phyloP scores from a whole-genome alignment of 2,329 filamentous ascomycete species.

The Fusarium staphyleae region DNA sequence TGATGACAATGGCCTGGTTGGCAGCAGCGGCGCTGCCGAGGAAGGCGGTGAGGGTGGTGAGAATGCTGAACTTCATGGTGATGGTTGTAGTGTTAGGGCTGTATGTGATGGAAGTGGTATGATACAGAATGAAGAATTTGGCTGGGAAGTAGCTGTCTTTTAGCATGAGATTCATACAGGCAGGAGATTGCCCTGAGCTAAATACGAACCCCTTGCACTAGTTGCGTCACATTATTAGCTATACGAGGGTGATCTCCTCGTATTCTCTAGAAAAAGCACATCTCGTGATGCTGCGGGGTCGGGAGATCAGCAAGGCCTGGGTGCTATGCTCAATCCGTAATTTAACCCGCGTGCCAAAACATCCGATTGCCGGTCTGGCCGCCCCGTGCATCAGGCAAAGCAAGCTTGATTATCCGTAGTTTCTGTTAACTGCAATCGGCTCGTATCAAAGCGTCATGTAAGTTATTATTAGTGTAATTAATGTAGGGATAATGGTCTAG shows the following conservation, averaged over 20 bases:
- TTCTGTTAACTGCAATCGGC: no score
- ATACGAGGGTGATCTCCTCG: slow-evolving; percentile 11
- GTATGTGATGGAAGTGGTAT: slow-evolving; percentile 2
- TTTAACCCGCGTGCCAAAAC: no score
- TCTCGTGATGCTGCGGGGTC: neutral
- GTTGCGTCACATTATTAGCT: slow-evolving; percentile 11
- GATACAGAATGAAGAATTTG: neutral
- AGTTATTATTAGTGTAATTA: no score
- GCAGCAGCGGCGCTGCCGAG: slow-evolving; percentile 44
- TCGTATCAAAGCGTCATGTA: no score
- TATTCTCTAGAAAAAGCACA: slow-evolving; percentile 6
- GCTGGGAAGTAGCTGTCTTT: slow-evolving; percentile 10
- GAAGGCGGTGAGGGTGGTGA: slow-evolving; percentile 43
- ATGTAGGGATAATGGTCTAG: no score
- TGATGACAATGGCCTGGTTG: slow-evolving; percentile 48
- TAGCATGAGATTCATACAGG: slow-evolving; percentile 4
- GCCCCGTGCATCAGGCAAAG: no score
- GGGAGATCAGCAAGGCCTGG: neutral
- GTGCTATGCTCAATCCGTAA: neutral
- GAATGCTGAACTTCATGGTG: slow-evolving; percentile 43
- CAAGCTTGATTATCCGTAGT: no score
- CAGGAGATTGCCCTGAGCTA: neutral
- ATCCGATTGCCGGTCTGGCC: no score
- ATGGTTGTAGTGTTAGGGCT: neutral
- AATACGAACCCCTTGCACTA: slow-evolving; percentile 12